Evolutionary conservation across 78 protist species (phyloP).

Genomic region (Emiliania huxleyi): DNA sequence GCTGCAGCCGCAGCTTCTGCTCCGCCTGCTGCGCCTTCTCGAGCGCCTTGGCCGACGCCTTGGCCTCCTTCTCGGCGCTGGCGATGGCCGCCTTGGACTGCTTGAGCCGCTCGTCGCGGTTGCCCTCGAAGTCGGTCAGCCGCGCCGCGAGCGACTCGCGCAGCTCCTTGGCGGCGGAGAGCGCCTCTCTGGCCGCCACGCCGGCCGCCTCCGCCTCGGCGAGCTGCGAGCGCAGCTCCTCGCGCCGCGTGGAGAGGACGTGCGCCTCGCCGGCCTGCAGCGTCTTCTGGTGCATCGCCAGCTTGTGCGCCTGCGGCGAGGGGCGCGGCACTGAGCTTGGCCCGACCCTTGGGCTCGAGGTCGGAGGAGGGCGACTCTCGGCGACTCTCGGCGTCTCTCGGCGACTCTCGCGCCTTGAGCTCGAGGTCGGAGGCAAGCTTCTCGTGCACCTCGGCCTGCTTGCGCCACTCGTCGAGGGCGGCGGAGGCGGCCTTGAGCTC

Average conservation of each 20-base stretch:
- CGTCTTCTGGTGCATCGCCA: neutral
- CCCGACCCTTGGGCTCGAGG: neutral
- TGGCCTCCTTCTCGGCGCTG: slow-evolving; percentile 27
- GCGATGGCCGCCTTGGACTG: slow-evolving; percentile 21
- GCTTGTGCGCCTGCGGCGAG: neutral
- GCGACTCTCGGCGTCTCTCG: too few species aligned
- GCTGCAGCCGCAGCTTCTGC: neutral
- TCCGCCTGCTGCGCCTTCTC: neutral
- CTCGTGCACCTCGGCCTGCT: neutral
- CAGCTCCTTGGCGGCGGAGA: neutral
- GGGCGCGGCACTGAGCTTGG: too few species aligned
- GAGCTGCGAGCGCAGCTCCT: neutral
- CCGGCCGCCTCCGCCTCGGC: neutral
- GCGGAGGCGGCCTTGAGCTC: neutral
- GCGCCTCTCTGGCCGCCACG: neutral
- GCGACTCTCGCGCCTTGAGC: neutral
- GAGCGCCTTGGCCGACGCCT: neutral
- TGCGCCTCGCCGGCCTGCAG: neutral
- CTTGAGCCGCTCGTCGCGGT: neutral
- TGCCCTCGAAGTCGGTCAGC: neutral
- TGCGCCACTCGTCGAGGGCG: neutral
- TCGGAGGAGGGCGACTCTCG: neutral
- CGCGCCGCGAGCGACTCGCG: neutral
- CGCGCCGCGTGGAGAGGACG: neutral
- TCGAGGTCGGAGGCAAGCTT: neutral